Evolutionary conservation across 2,329 filamentous ascomycete species (phyloP), one percentile per base, ranked within the genome.

Genomic region (Trichoderma endophyticum): DNA sequence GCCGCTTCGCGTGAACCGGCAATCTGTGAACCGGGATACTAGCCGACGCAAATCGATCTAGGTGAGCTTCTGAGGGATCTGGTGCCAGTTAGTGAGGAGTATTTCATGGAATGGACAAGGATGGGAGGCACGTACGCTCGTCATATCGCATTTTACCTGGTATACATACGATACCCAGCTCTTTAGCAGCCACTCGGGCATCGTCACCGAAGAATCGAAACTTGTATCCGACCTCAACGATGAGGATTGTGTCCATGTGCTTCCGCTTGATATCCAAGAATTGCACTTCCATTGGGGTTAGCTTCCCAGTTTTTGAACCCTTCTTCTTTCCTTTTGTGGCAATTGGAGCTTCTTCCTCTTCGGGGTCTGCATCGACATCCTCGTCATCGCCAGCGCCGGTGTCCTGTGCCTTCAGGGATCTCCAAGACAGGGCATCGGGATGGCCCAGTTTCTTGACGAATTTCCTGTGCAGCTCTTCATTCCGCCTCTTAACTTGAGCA

Each of bases 191-290:
- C 69, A 90, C 89, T 68, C 94, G 89, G 9, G 96, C 96, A 83
- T 99, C 96, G 78, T 98, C 95, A 12, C 96, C 96, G 79, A 97
- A 97, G 84, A 99, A 97, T 39, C 93, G 91, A 82, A 97, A 99
- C 80, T 99, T 99, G 84, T 99, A 99, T 65, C 96, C 96, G 9
- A 98, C 96, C 80, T 99, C 95, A 67, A 98, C 91, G 14, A 98
- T 92, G 69, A 99, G 86, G 24, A 99, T 78, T 0, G 95, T 96
- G 79, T 98, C 96, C 84, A 94, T 87, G 79, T 98, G 91, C 76
- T 95, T 93, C 73, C 90, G 88, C 83, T 99, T 99, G 81, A 99
- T 97, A 21, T 97, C 95, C 6, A 99, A 86, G 72, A 97, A 92
- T 78, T 98, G 96, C 54, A 92, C 88, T 80, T 98, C 95, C 90